Evolutionary conservation across 345 rosid genomes (phyloP), one percentile per base, ranked within the genome.

Genomic region (Geranium brycei): DNA sequence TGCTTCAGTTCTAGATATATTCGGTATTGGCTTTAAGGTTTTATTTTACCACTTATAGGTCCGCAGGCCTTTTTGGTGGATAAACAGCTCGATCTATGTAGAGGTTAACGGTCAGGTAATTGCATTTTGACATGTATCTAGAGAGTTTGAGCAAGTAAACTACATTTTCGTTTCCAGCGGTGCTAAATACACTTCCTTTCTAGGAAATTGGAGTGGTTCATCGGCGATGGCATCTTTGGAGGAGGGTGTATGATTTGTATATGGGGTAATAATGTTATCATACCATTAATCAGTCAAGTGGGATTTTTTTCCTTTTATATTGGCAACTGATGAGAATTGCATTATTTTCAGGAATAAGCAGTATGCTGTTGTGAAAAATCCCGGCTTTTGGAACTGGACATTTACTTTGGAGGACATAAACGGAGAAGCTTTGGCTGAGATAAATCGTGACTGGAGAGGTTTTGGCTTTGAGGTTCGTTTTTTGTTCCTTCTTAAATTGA

Each of bases 311-410:
- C 51, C 13, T 55, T 30, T 40, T 32, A 30, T 67, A 38, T 47
- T 38, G 55, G 2, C 28, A 23, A 23, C 28, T 23, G 28, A 23
- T 47, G 10, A 47, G 53, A 47, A 47, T 47, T 10, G 3, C 4
- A 64, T 65, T 72, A 16, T 66, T 62, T 78, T 17, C 78, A 89
- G 96, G 81, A 82, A 83, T 69, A 75, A 85, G 71, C 96, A 93
- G 72, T 93, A 90, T 78, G 99, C 95, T 10, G 83, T 86, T 65
- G 96, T 90, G 63, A 91, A 86, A 68, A 93, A 93, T 76, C 96
- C 99, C 28, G 96, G 99, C 66, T 82, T 92, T 23, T 93, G 99
- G 97, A 81, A 90, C 76, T 93, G 99, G 99, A 93, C 99, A 38
- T 93, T 93, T 65, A 88, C 96, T 62, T 77, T 93, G 77, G 88